These are phyloP conservation scores for Chalara sp. DNA, from an alignment of 2,329 filamentous ascomycete genomes.

Conservation along the genomic window DNA sequence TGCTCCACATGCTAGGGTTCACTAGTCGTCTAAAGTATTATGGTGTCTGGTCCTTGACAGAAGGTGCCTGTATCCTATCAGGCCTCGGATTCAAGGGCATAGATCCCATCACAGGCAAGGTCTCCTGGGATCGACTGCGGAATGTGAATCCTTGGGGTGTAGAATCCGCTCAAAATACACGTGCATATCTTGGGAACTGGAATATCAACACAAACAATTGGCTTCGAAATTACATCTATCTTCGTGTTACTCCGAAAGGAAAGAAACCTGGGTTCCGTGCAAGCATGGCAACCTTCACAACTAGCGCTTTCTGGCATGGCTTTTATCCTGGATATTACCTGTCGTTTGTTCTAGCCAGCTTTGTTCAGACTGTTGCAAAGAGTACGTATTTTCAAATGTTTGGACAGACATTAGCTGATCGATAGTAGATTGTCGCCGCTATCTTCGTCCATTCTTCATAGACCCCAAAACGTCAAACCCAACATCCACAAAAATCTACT, in stretches of 20 bases:
- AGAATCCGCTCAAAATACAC: conserved; percentile 88
- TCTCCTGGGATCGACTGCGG: conserved; percentile 82
- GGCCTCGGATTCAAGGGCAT: conserved; percentile 93
- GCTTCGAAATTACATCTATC: conserved; percentile 92
- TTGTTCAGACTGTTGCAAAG: conserved; percentile 90
- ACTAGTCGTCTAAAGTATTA: conserved; percentile 90
- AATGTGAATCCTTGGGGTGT: conserved; percentile 85
- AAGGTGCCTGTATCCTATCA: conserved; percentile 88
- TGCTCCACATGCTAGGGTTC: conserved; percentile 78
- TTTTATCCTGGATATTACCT: conserved; percentile 97
- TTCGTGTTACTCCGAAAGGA: conserved; percentile 88
- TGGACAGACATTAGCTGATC: background rate
- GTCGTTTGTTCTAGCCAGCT: conserved; percentile 79
- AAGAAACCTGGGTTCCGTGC: conserved; percentile 96
- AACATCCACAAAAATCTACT: conserved; percentile 71
- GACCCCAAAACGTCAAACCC: conserved; percentile 66
- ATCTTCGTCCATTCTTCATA: conserved; percentile 88
- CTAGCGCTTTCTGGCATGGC: conserved; percentile 95
- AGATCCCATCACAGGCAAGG: conserved; percentile 74
- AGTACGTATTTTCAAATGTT: conserved; percentile 50
- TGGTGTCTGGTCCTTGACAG: conserved; percentile 87
- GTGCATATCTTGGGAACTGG: conserved; percentile 86
- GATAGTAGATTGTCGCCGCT: conserved; percentile 75
- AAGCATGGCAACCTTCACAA: conserved; percentile 87
- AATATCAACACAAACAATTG: conserved; percentile 99